These are phyloP conservation scores for Fonsecaea erecta DNA, from an alignment of 2,329 filamentous ascomycete genomes.

Conservation along the genomic window DNA sequence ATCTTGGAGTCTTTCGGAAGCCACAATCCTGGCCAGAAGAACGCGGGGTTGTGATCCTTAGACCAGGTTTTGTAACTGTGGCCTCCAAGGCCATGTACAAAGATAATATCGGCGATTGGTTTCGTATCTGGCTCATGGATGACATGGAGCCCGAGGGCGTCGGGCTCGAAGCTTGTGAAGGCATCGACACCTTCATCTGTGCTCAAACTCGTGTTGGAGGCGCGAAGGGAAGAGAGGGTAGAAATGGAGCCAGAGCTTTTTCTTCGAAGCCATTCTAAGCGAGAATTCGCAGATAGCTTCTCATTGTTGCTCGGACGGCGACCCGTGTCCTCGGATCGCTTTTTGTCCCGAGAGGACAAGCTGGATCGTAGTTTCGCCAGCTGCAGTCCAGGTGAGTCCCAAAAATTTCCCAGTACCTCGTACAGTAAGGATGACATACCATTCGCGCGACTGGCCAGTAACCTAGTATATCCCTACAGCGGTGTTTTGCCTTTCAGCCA, in stretches of 20 bases:
- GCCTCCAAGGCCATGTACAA: constrained; percentile 50
- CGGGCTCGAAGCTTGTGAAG: background rate
- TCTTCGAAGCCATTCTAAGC: too few relatives aligned
- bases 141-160: constrained; percentile 14
- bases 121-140: constrained; percentile 17
- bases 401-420: background rate
- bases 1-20: constrained; percentile 42
- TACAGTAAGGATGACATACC: background rate
- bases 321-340: background rate
- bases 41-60: constrained; percentile 22
- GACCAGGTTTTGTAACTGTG: constrained; percentile 50
- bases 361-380: constrained; percentile 8
- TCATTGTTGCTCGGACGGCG: background rate
- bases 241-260: background rate
- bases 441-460: background rate
- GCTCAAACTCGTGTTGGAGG: background rate
- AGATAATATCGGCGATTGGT: constrained; percentile 34
- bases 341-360: background rate
- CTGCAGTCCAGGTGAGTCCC: background rate
- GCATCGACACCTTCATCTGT: background rate
- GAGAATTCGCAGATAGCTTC: background rate
- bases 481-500: too few relatives aligned
- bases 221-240: background rate
- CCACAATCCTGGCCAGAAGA: constrained; percentile 50
- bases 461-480: too few relatives aligned